Percentiles rank a stretch among this genome's conserved stretches.
These are phyloP conservation scores for Euphorbia celastroides DNA, from an alignment of 441 rosid genomes.

Conservation along the genomic window DNA sequence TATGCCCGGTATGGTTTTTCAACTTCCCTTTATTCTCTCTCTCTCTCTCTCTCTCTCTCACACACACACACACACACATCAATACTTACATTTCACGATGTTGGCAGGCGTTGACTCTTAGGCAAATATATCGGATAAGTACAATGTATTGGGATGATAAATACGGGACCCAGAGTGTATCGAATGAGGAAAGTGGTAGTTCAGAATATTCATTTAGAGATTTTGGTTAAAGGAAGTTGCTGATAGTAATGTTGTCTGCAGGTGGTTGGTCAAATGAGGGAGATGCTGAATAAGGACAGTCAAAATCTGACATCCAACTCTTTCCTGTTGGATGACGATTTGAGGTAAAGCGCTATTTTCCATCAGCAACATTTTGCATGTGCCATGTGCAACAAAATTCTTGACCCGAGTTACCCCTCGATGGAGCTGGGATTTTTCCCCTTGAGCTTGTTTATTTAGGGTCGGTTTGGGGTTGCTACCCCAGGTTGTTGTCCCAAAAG, in stretches of 20 bases:
- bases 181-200: conserved; percentile 67
- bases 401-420: no score
- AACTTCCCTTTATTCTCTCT: no score
- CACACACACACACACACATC: no score
- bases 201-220: background rate
- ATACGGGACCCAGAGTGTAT: conserved; percentile 96
- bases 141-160: conserved; percentile 99
- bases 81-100: no score
- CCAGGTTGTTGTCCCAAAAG: no score
- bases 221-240: conserved; percentile 14
- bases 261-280: conserved; percentile 94
- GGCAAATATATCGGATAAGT: conserved; percentile 91
- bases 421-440: no score
- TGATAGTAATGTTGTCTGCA: conserved; percentile 22
- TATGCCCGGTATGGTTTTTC: conserved; percentile 98
- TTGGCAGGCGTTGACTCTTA: conserved; percentile 94
- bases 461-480: no score
- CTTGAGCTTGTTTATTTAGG: no score
- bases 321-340: conserved; percentile 90
- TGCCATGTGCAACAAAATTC: no score
- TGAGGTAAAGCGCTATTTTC: conserved; percentile 48
- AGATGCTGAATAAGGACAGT: conserved; percentile 74
- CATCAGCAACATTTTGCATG: no score
- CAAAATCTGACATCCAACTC: conserved; percentile 82
- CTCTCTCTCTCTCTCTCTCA: no score